Conservation (phyloP, 306 rosid species). For the Gleditsia sinensis region DNA sequence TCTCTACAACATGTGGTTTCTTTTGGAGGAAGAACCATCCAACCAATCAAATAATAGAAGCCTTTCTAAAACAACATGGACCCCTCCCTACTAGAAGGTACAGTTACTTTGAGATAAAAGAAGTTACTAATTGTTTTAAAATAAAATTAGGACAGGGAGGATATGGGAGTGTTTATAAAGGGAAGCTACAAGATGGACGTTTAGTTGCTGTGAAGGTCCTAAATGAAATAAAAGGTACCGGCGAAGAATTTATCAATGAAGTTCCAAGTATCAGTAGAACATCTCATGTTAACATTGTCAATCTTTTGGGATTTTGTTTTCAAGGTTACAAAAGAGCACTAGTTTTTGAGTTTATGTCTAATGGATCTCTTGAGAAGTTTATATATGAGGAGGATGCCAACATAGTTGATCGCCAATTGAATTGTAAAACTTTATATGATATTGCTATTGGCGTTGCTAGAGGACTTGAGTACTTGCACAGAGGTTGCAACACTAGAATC, state of each 20-base stretch:
- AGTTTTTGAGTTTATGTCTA: slow-evolving; percentile 36
- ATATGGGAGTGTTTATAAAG: slow-evolving; percentile 42
- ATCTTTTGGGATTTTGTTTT: slow-evolving; percentile 32
- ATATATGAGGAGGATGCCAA: not conserved
- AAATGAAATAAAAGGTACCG: slow-evolving; percentile 10
- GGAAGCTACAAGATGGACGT: slow-evolving; percentile 2
- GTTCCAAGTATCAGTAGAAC: slow-evolving; percentile 37
- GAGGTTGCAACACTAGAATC: slow-evolving; percentile 38
- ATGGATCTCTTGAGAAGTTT: slow-evolving; percentile 41
- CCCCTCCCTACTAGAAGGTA: slow-evolving; percentile 28
- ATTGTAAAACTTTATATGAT: slow-evolving; percentile 15
- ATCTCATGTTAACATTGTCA: slow-evolving; percentile 36
- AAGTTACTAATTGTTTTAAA: slow-evolving; percentile 33
- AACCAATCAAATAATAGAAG: not conserved
- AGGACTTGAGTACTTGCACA: slow-evolving; percentile 44
- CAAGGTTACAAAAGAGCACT: slow-evolving; percentile 38
- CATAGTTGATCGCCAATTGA: not conserved
- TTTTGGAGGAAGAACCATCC: not conserved
- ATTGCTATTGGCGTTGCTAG: slow-evolving; percentile 41
- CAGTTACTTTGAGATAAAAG: slow-evolving; percentile 26
- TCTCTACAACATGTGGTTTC: not conserved
- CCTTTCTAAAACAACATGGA: slow-evolving; percentile 8
- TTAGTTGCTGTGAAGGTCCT: slow-evolving; percentile 41
- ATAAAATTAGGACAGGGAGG: slow-evolving; percentile 46
- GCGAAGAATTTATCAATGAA: slow-evolving; percentile 45